These are phyloP conservation scores for Mantamonas sphyraenae DNA, from an alignment of 78 protist species.

Conservation along the genomic window DNA sequence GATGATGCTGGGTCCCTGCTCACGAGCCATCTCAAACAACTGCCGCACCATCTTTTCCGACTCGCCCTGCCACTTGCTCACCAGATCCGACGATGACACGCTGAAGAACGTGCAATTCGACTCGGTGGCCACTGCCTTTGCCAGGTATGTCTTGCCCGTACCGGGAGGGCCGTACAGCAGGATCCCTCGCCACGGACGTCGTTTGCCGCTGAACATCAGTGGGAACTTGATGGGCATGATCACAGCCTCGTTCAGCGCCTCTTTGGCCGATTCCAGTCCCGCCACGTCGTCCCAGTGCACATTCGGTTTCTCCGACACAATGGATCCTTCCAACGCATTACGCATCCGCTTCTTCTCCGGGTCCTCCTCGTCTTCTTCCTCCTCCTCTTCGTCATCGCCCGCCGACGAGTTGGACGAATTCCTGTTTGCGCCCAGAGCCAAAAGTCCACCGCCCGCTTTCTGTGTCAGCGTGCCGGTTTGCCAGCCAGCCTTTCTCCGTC, in stretches of 20 bases:
- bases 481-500: no score
- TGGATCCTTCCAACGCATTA: no score
- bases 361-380: no score
- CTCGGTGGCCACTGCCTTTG: conserved; percentile 98
- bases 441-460: no score
- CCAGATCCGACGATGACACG: conserved; percentile 86
- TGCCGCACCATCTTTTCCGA: conserved; percentile 62
- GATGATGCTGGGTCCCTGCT: conserved; percentile 79
- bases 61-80: conserved; percentile 96
- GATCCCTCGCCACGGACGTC: conserved; percentile 97
- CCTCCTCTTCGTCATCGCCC: no score
- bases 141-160: conserved; percentile 94
- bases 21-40: conserved; percentile 93
- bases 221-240: conserved; percentile 94
- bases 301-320: conserved; percentile 91
- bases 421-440: no score
- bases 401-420: no score
- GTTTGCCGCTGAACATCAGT: conserved; percentile 86
- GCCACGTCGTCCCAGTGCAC: conserved; percentile 95
- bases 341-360: no score
- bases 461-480: no score
- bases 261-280: conserved; percentile 93
- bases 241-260: conserved; percentile 90
- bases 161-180: conserved; percentile 97
- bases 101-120: conserved; percentile 89